Evolutionary conservation across 2,329 filamentous ascomycete genomes (phyloP).

Genomic region (Zymoseptoria tritici): DNA sequence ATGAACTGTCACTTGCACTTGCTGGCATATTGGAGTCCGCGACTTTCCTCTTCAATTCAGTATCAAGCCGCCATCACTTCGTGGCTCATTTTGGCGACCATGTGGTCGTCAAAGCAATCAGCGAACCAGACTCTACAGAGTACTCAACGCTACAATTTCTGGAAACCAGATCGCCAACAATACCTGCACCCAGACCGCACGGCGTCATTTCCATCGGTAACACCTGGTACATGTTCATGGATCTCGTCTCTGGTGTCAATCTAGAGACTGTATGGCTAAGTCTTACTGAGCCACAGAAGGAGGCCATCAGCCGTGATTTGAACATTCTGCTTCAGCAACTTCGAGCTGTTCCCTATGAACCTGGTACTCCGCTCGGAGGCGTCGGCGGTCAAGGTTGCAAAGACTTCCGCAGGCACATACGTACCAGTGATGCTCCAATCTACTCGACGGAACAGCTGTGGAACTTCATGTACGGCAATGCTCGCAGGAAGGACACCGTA

Average conservation of each 20-base stretch:
- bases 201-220: background rate
- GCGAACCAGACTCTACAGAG: background rate
- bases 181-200: background rate
- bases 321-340: background rate
- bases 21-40: background rate
- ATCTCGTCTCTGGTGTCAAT: background rate
- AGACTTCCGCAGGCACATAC: background rate
- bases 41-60: background rate
- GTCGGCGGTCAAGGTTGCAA: background rate
- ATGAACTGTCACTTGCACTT: background rate
- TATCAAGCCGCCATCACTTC: background rate
- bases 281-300: too few species aligned
- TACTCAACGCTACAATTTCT: slow-evolving; percentile 1
- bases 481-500: background rate
- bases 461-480: background rate
- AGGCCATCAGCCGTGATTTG: background rate
- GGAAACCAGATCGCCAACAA: background rate
- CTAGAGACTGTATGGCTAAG: background rate
- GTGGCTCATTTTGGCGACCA: background rate
- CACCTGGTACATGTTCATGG: background rate
- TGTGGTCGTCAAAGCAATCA: background rate
- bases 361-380: background rate
- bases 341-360: background rate
- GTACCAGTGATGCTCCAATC: background rate
- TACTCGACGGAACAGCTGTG: background rate